A percentile compares a stretch with the other conserved stretches of the same genome.
Evolutionary conservation across 352 stramenopile species (phyloP).

Genomic region (Globisporangium rhizosaccharum): DNA sequence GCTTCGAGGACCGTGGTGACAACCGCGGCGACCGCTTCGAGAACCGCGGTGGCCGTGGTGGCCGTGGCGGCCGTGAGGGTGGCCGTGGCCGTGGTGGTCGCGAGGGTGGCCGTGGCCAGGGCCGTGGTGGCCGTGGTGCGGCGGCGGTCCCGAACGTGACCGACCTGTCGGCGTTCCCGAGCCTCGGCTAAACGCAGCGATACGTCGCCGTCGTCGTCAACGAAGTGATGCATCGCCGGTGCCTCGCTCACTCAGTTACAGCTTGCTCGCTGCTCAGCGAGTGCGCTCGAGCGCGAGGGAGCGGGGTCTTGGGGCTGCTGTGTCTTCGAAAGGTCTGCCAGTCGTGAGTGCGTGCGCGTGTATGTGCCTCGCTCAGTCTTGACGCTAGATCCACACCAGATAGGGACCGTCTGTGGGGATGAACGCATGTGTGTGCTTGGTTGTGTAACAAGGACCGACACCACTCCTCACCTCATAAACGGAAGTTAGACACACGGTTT

Average conservation of each 20-base stretch:
- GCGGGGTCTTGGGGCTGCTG: slow-evolving; percentile 3
- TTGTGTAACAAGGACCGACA: slow-evolving; percentile 7
- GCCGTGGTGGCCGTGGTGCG: slow-evolving; percentile 41
- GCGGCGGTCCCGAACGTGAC: slow-evolving; percentile 57
- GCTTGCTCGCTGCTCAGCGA: slow-evolving; percentile 19
- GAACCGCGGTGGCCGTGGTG: slow-evolving; percentile 37
- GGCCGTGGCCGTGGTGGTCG: slow-evolving; percentile 32
- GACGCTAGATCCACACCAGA: slow-evolving; percentile 46
- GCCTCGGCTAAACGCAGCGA: slow-evolving; percentile 55
- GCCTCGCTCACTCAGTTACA: slow-evolving; percentile 14
- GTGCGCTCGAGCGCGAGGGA: background rate
- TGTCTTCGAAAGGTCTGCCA: slow-evolving; percentile 4
- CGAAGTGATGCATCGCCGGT: slow-evolving; percentile 46
- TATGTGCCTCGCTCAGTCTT: slow-evolving; percentile 16
- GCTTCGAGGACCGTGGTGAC: slow-evolving; percentile 55
- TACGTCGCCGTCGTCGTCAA: slow-evolving; percentile 23
- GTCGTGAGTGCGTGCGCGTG: background rate
- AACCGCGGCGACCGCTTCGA: slow-evolving; percentile 28
- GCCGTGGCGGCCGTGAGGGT: slow-evolving; percentile 23
- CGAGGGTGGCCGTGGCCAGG: slow-evolving; percentile 25
- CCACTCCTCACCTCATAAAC: slow-evolving; percentile 18
- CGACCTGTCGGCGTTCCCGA: slow-evolving; percentile 84
- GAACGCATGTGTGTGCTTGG: slow-evolving; percentile 15
- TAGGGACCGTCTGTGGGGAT: slow-evolving; percentile 52
- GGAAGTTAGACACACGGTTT: slow-evolving; percentile 70